A percentile compares a stretch with the other conserved stretches of the same genome.
These are phyloP conservation scores for Diutina siamensis DNA, from an alignment of 1,139 yeast genomes.

Conservation along the genomic window DNA sequence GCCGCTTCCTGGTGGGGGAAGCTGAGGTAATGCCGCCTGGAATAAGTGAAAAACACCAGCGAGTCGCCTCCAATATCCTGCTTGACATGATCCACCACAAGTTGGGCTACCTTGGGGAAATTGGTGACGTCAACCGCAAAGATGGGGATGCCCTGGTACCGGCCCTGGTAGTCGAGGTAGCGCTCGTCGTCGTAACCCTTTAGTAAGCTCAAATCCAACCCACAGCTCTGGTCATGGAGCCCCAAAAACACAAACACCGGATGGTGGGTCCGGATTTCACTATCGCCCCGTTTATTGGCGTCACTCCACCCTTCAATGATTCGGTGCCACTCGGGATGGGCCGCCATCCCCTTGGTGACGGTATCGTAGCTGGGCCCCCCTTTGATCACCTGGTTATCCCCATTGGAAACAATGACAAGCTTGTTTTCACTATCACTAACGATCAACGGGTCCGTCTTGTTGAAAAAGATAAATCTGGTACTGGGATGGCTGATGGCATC, in stretches of 20 bases:
- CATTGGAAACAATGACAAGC: slow-evolving; percentile 27
- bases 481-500: slow-evolving; percentile 38
- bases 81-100: slow-evolving; percentile 11
- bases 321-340: slow-evolving; percentile 8
- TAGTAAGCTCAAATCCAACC: slow-evolving; percentile 19
- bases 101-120: slow-evolving; percentile 15
- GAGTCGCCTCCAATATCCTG: slow-evolving; percentile 8
- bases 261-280: slow-evolving; percentile 21
- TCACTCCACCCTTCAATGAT: slow-evolving; percentile 15
- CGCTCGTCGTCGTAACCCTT: slow-evolving; percentile 22
- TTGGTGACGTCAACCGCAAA: slow-evolving; percentile 62
- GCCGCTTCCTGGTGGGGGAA: slow-evolving; percentile 44
- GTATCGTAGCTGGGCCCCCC: slow-evolving; percentile 15
- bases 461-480: slow-evolving; percentile 46
- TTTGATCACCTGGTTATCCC: slow-evolving; percentile 12
- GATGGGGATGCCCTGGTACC: slow-evolving; percentile 61
- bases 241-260: slow-evolving; percentile 58
- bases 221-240: slow-evolving; percentile 43
- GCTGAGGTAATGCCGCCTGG: slow-evolving; percentile 25
- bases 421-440: slow-evolving; percentile 17
- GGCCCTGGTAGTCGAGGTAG: slow-evolving; percentile 31
- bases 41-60: slow-evolving; percentile 18
- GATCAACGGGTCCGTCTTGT: slow-evolving; percentile 25
- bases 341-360: slow-evolving; percentile 12
- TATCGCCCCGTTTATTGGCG: slow-evolving; percentile 22